Conservation (phyloP, 352 stramenopile genomes). For the Pythium diclinum region DNA sequence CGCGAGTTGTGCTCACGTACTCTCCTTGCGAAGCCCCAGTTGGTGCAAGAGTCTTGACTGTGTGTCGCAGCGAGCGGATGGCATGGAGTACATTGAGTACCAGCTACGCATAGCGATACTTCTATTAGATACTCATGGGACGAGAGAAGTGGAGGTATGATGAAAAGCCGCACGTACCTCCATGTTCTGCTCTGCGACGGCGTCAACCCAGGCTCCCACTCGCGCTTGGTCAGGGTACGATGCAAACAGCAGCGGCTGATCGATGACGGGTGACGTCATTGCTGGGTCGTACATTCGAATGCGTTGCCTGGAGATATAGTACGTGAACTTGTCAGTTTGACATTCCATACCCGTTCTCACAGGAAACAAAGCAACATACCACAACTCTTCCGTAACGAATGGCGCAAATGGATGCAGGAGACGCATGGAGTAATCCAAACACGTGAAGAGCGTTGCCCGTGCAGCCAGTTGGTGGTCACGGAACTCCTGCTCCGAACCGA, state of each 20-base stretch:
- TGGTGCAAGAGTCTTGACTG: slow-evolving; percentile 64
- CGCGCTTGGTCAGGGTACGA: slow-evolving; percentile 85
- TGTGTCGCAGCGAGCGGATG: slow-evolving; percentile 91
- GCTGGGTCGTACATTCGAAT: slow-evolving; percentile 50
- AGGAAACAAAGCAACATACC: slow-evolving; percentile 53
- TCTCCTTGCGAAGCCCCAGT: slow-evolving; percentile 27
- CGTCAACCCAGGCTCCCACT: slow-evolving; percentile 35
- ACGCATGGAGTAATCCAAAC: slow-evolving; percentile 94
- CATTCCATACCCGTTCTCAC: not conserved
- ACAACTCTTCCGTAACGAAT: slow-evolving; percentile 99
- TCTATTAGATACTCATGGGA: not conserved
- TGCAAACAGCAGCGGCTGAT: slow-evolving; percentile 65
- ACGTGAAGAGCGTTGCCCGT: slow-evolving; percentile 92
- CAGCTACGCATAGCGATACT: slow-evolving; percentile 32
- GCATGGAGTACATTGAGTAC: slow-evolving; percentile 90
- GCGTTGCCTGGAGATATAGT: slow-evolving; percentile 36
- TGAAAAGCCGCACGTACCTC: slow-evolving; percentile 12
- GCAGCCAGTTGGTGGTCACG: slow-evolving; percentile 73
- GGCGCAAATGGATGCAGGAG: slow-evolving; percentile 98
- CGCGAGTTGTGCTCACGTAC: not conserved
- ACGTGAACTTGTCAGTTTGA: not conserved
- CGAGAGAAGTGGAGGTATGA: not conserved
- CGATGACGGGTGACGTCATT: slow-evolving; percentile 11
- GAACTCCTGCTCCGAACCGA: slow-evolving; percentile 45
- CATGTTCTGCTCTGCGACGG: slow-evolving; percentile 21